Conservation (phyloP, 192 early-diverging fungal species). For the Umbelopsis sp. region DNA sequence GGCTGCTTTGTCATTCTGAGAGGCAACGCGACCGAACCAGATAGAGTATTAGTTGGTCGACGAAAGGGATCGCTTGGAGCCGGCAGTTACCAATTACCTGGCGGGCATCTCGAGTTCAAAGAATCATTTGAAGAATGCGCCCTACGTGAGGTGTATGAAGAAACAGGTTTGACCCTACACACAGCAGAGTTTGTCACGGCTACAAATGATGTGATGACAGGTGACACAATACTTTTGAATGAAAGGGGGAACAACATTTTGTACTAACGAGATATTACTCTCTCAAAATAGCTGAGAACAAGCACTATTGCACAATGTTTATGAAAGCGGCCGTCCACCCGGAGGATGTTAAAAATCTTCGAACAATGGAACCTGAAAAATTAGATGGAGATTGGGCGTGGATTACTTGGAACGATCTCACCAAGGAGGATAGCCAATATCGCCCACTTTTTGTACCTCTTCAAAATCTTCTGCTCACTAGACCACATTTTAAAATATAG, state of each 20-base stretch:
- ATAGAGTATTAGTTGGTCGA: constrained; percentile 51
- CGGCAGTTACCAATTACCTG: constrained; percentile 53
- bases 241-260: not conserved
- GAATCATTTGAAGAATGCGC: constrained; percentile 60
- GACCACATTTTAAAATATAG: not conserved
- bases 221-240: not conserved
- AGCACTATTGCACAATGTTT: constrained; percentile 64
- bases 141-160: constrained; percentile 44
- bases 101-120: constrained; percentile 58
- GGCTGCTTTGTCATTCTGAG: constrained; percentile 46
- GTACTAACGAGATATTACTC: not conserved
- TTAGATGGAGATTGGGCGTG: constrained; percentile 44
- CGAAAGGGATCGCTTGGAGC: constrained; percentile 58
- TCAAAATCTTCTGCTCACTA: not conserved
- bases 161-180: constrained; percentile 44
- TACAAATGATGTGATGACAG: constrained; percentile 54
- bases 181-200: constrained; percentile 44
- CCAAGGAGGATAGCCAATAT: not conserved
- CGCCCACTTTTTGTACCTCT: not conserved
- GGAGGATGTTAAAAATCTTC: constrained; percentile 23
- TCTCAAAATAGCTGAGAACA: constrained; percentile 24
- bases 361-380: constrained; percentile 48
- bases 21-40: not conserved
- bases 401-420: constrained; percentile 30
- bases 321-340: constrained; percentile 39